Base-by-base conservation (phyloP, 352 stramenopile species). In the Salisapilia sapeloensis region DNA sequence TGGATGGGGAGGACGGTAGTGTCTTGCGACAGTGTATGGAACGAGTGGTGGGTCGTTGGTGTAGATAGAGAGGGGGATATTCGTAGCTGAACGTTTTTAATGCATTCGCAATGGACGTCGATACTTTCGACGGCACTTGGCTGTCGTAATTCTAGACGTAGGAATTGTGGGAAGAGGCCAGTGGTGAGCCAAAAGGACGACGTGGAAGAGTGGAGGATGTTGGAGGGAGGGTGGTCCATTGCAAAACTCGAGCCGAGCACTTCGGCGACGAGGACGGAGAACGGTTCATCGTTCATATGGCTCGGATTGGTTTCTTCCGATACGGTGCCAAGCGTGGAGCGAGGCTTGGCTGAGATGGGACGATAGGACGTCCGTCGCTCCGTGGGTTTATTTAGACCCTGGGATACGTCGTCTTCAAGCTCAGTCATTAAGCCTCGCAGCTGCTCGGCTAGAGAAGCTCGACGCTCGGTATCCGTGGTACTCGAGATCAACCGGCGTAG, bases 401-500 rank as follows among this genome's bases (percentile, higher is more conserved):
- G n/a, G 4, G 9, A 24, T 6, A 33, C 24, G 1, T 36, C 5
- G 3, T 12, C 15, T 13, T 46, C 18, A 0, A 9, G 22, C 8
- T 16, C 8, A 13, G 24, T 4, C 5, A 24, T 20, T 45, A 20
- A 49, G 40, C 12, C 62, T 2, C 56, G 48, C 7, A 84, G 48
- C 19, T 84, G 67, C 16, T 87, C 67, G 33, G 83, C 71, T 6
- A 87, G 48, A 6, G 52, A 44, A 11, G 48, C 45, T 14, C 60
- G 51, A 25, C 67, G 62, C 8, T 81, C 65, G 2, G 44, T 38
- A 37, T 84, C 71, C 6, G 56, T 76, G 10, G 71, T 74, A 6
- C 67, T 61, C 19, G 67, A 80, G 42, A 87, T 70, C 14, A 87
- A 44, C 9, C 67, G 64, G 33, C 59, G 67, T 31, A 84, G 80